These are phyloP conservation scores for Symbiodinium natans DNA, from an alignment of 73 alveolate species.

Conservation along the genomic window DNA sequence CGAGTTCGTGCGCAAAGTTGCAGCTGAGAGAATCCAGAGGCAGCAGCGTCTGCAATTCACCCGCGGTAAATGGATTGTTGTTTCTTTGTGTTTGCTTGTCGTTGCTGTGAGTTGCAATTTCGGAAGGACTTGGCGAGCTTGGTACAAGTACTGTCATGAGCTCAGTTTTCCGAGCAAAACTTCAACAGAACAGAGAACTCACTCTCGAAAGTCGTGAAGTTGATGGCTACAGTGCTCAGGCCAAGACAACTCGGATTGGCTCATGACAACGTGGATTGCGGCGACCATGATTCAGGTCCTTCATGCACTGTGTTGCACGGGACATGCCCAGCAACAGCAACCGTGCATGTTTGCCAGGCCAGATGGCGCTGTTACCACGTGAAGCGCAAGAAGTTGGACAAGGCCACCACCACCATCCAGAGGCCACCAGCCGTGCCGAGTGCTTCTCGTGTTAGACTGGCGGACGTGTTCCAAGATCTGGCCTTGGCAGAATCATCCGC, in stretches of 20 bases:
- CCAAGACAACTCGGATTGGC: slow-evolving; percentile 85
- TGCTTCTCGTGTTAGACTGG: too few species aligned
- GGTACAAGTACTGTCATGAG: slow-evolving; percentile 74
- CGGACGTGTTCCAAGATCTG: too few species aligned
- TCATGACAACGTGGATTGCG: slow-evolving; percentile 84
- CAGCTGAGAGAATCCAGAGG: slow-evolving; percentile 90
- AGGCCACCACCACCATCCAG: slow-evolving; percentile 58
- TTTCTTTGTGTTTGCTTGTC: not conserved
- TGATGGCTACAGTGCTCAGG: not conserved
- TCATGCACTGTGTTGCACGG: not conserved
- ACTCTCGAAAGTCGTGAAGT: not conserved
- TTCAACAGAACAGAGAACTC: not conserved
- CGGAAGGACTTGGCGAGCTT: slow-evolving; percentile 91
- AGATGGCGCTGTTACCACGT: slow-evolving; percentile 86
- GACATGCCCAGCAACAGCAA: too few species aligned
- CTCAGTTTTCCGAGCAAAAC: not conserved
- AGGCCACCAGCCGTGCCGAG: not conserved
- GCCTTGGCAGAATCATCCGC: slow-evolving; percentile 42
- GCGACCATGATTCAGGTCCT: slow-evolving; percentile 82
- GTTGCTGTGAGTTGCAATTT: too few species aligned
- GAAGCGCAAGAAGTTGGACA: slow-evolving; percentile 74
- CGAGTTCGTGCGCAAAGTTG: slow-evolving; percentile 45
- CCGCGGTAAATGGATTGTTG: not conserved
- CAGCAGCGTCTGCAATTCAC: not conserved
- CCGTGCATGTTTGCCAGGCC: not conserved